These are phyloP conservation scores for Beauveria scarabaeidicola DNA, from an alignment of 2,329 filamentous ascomycete genomes.

Conservation along the genomic window DNA sequence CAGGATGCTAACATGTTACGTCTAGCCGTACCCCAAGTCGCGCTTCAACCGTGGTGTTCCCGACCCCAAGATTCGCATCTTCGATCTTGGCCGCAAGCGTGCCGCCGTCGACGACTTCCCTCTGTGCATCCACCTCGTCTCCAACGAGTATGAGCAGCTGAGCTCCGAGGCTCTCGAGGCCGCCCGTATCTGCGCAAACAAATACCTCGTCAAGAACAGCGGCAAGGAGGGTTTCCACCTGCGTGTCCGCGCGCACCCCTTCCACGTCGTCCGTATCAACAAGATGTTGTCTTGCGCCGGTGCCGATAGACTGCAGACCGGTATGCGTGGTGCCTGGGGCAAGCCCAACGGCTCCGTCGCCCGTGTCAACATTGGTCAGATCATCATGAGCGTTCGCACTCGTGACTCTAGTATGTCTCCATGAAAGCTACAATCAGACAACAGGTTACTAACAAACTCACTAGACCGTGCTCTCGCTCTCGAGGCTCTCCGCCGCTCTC, in stretches of 20 bases:
- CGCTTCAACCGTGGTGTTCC: conserved; percentile 99
- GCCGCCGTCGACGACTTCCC: conserved; percentile 99
- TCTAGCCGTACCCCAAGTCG: conserved; percentile 93
- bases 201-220: conserved; percentile 70
- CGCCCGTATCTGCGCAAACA: conserved; percentile 99
- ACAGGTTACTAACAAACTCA: conserved; percentile 11
- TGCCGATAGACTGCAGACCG: conserved; percentile 99
- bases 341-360: conserved; percentile 99
- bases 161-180: conserved; percentile 99
- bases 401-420: conserved; percentile 71
- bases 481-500: conserved; percentile 96
- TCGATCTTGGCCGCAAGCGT: conserved; percentile 97
- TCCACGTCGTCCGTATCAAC: conserved; percentile 99
- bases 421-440: too few relatives aligned
- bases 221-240: conserved; percentile 70
- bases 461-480: conserved; percentile 83
- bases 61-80: conserved; percentile 84
- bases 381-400: conserved; percentile 93
- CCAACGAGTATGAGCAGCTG: conserved; percentile 99
- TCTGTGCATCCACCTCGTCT: conserved; percentile 97
- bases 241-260: conserved; percentile 85
- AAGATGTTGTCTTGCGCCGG: conserved; percentile 99
- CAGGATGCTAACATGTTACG: conserved; percentile 1
- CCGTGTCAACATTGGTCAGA: conserved; percentile 99
- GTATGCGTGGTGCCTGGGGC: conserved; percentile 99